Percentiles rank a stretch among this genome's conserved stretches.
These are phyloP conservation scores for Orbilia oligospora DNA, from an alignment of 2,329 filamentous ascomycete genomes.

Conservation along the genomic window DNA sequence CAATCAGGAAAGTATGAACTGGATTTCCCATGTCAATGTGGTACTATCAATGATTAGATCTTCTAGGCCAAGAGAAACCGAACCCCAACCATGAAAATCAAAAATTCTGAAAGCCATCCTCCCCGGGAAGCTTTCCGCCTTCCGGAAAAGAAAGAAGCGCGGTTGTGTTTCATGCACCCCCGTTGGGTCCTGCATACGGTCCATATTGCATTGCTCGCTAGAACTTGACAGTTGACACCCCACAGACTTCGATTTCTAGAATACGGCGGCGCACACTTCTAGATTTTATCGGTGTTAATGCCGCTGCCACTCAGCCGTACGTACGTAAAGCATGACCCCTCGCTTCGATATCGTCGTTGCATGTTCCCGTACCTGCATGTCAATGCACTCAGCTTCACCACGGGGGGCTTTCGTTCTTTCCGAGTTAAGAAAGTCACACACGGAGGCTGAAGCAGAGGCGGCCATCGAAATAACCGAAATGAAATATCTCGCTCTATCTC, in stretches of 20 bases:
- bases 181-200: constrained; percentile 20
- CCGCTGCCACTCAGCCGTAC: constrained; percentile 11
- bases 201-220: constrained; percentile 17
- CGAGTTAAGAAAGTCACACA: constrained; percentile 20
- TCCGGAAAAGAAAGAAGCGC: constrained; percentile 8
- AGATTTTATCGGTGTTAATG: constrained; percentile 8
- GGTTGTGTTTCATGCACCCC: constrained; percentile 12
- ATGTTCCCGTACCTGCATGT: constrained; percentile 53
- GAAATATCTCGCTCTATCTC: constrained; percentile 43
- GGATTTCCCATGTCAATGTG: constrained; percentile 25
- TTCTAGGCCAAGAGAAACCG: constrained; percentile 4
- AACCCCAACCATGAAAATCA: background rate
- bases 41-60: constrained; percentile 56
- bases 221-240: constrained; percentile 24
- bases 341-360: constrained; percentile 22
- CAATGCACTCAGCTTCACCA: constrained; percentile 2
- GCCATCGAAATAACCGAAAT: constrained; percentile 1
- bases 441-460: constrained; percentile 7
- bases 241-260: constrained; percentile 33
- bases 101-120: background rate
- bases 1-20: constrained; percentile 48
- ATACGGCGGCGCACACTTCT: constrained; percentile 4
- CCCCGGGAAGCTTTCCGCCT: background rate
- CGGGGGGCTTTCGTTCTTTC: constrained; percentile 20
- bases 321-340: constrained; percentile 9